These are phyloP conservation scores for Ambrosiella cleistominuta DNA, from an alignment of 2,329 filamentous ascomycete species.

Conservation along the genomic window DNA sequence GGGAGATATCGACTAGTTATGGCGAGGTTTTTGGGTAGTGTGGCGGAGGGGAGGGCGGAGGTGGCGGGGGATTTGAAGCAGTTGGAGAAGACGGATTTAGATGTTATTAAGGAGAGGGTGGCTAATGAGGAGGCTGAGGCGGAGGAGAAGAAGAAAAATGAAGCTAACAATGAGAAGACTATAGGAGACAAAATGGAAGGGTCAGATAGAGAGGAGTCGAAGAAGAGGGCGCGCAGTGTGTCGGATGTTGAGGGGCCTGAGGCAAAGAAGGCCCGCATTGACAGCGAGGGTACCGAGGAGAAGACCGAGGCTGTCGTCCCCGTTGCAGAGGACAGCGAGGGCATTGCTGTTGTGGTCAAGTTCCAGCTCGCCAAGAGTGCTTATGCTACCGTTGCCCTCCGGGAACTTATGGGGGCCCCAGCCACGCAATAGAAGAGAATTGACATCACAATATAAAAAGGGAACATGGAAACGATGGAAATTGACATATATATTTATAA, in stretches of 20 bases:
- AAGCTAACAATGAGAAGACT: slow-evolving; percentile 7
- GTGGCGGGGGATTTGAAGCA: slow-evolving; percentile 52
- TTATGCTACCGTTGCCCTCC: slow-evolving; percentile 69
- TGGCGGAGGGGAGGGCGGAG: slow-evolving; percentile 24
- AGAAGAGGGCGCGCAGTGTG: slow-evolving; percentile 12
- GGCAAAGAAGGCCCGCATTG: slow-evolving; percentile 12
- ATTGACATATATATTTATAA: too few relatives aligned
- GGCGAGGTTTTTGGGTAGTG: slow-evolving; percentile 40
- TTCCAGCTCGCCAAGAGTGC: slow-evolving; percentile 63
- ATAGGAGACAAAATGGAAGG: slow-evolving; percentile 2
- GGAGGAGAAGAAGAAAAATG: slow-evolving; percentile 13
- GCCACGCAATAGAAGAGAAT: slow-evolving; percentile 3
- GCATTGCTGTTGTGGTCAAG: slow-evolving; percentile 52
- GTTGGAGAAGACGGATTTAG: slow-evolving; percentile 74
- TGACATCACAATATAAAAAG: background rate
- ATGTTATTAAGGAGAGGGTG: slow-evolving; percentile 35
- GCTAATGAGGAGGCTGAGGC: background rate
- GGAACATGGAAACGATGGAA: background rate
- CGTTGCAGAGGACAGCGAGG: slow-evolving; percentile 21
- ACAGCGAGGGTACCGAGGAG: background rate
- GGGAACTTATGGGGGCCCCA: slow-evolving; percentile 50
- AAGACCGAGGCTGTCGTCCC: slow-evolving; percentile 16
- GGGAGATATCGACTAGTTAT: slow-evolving; percentile 80
- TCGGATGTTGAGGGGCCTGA: slow-evolving; percentile 11
- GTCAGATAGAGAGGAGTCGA: background rate